These are phyloP conservation scores for Trichoderma oligosporum DNA, from an alignment of 2,329 filamentous ascomycete genomes.

Conservation along the genomic window DNA sequence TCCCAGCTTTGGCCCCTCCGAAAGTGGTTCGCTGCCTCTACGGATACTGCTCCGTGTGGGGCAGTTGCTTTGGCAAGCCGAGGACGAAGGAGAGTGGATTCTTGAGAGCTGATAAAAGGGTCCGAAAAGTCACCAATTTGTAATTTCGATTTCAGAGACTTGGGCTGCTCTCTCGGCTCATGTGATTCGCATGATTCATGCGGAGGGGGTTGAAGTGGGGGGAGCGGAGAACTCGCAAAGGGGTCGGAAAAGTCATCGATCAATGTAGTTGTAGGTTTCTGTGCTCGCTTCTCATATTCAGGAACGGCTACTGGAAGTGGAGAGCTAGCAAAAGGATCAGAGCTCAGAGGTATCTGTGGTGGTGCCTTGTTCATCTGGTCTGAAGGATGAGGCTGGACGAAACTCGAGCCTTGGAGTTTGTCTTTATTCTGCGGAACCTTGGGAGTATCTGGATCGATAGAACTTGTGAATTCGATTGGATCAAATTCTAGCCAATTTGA, in stretches of 20 bases:
- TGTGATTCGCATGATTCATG: too few relatives aligned
- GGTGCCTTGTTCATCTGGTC: neutral
- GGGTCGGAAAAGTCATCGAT: constrained; percentile 29
- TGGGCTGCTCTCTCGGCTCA: neutral
- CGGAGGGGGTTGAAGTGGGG: neutral
- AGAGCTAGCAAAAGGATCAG: constrained; percentile 8
- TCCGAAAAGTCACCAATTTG: neutral
- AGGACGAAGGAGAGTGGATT: neutral
- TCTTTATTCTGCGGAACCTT: neutral
- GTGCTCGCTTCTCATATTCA: neutral
- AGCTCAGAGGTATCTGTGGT: neutral
- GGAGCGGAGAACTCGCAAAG: constrained; percentile 35
- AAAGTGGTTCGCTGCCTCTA: neutral
- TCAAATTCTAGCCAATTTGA: constrained; percentile 21
- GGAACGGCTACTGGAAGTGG: neutral
- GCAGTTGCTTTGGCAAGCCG: neutral
- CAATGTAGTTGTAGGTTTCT: neutral
- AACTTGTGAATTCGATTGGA: constrained; percentile 39
- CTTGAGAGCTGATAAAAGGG: constrained; percentile 25
- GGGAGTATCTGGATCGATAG: constrained; percentile 24
- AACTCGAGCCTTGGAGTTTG: neutral
- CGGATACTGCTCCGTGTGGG: constrained; percentile 7
- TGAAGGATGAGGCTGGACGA: neutral
- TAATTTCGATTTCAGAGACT: neutral
- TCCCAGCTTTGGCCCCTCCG: constrained; percentile 32